Conservation (phyloP, 108 stramenopile genomes). For the Mayamaea pseudoterrestris region DNA sequence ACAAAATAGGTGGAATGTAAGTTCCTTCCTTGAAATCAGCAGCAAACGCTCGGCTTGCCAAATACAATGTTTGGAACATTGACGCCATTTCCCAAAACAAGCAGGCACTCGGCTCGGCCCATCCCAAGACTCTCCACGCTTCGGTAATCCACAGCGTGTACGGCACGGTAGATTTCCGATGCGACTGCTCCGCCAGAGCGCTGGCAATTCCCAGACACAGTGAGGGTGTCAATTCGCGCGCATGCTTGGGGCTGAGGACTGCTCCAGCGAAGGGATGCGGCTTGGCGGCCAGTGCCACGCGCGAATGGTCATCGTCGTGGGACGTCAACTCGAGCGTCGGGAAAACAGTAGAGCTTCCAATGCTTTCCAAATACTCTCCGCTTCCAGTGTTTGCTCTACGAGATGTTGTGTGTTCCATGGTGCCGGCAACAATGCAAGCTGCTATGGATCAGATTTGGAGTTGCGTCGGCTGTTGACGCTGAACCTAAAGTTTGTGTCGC, state of each 20-base stretch:
- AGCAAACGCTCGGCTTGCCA: conserved; percentile 39
- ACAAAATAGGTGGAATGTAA: conserved; percentile 70
- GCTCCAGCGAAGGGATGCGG: conserved; percentile 77
- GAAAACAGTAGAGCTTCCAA: too few relatives aligned
- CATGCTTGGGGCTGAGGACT: conserved; percentile 69
- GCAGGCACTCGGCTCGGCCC: conserved; percentile 82
- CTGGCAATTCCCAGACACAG: conserved; percentile 46
- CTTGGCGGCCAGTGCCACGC: conserved; percentile 56
- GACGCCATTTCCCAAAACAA: conserved; percentile 95
- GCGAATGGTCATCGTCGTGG: too few relatives aligned
- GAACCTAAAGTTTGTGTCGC: too few relatives aligned
- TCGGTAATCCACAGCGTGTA: conserved; percentile 90
- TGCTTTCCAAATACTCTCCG: too few relatives aligned
- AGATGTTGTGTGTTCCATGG: too few relatives aligned
- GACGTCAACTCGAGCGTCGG: too few relatives aligned
- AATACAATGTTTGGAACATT: conserved; percentile 82
- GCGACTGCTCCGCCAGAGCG: conserved; percentile 40
- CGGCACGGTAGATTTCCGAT: conserved; percentile 37
- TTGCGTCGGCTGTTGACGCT: too few relatives aligned
- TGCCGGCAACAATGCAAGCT: too few relatives aligned
- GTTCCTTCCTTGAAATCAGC: conserved; percentile 21
- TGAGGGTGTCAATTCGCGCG: conserved; percentile 44
- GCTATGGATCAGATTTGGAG: too few relatives aligned
- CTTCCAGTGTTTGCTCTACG: too few relatives aligned
- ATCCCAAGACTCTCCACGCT: conserved; percentile 81